phyloP scores from a whole-genome alignment of 176 grass and related monocot genomes.

The Guadua angustifolia region DNA sequence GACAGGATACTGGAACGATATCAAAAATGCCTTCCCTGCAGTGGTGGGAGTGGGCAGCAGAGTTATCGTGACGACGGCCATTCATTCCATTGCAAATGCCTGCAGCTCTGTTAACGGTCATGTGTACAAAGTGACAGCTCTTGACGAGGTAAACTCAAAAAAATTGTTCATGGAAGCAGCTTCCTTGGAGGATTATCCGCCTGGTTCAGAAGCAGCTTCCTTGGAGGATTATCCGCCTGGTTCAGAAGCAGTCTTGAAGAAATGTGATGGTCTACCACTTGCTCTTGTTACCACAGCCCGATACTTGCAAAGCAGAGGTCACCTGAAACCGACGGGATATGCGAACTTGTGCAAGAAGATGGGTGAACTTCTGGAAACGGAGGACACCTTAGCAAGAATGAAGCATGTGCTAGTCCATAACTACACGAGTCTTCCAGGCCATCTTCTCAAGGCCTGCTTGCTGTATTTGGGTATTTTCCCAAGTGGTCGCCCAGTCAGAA shows the following conservation, averaged over 20 bases:
- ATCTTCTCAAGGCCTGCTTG: slow-evolving; percentile 22
- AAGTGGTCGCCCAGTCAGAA: not conserved
- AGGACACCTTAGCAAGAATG: slow-evolving; percentile 2
- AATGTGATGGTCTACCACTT: no score
- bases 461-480: no score
- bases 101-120: slow-evolving; percentile 6
- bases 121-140: slow-evolving; percentile 5
- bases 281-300: no score
- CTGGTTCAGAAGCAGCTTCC: no score
- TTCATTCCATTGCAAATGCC: slow-evolving; percentile 22
- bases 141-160: not conserved
- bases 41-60: no score
- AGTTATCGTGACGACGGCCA: slow-evolving; percentile 6
- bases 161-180: not conserved
- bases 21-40: no score
- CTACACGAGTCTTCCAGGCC: not conserved
- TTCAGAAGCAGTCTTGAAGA: no score
- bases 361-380: not conserved
- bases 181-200: not conserved
- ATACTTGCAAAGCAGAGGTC: not conserved
- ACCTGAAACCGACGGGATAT: not conserved
- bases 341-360: not conserved
- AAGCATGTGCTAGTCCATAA: not conserved
- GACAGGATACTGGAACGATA: no score
- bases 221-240: no score